Base-by-base conservation (phyloP, 257 asterid species). In the Nicotiana paniculata region DNA sequence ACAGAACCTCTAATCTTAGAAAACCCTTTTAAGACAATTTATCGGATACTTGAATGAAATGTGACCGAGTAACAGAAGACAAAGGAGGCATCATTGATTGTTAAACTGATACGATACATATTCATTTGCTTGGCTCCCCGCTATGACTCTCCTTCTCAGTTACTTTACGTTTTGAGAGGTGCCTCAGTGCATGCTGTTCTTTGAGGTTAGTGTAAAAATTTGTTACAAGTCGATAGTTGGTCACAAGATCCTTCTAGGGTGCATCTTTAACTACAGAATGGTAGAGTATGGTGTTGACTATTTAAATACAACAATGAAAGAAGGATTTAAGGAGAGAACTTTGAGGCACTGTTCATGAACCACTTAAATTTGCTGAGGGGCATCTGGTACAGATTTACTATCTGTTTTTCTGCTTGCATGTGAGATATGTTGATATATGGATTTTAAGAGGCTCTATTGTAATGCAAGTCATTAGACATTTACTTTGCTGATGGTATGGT, bases 291-390 rank as follows among this genome's bases (percentile, higher is more conserved):
- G 13, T 53, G 32, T 46, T 72, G 46, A 61, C 39, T 46, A 13
- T 46, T 72, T 48, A 72, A 46, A 46, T 72, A 72, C 61, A 6
- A 9, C 61, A 72, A 46, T 46, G 21, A 46, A 46, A 72, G 79
- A 72, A 72, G 61, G 7, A 24, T 46, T 6, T 6, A 39, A 72
- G 37, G 79, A 72, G 61, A 72, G 59, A 43, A 21, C 3, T 4
- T 72, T 72, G 59, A 46, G 79, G 79, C 39, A 46, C 79, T 72
- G 37, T 48, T 70, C 39, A 46, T 72, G 61, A 72, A 72, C 79
- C 46, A 16, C 24, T 24, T 24, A 24, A 70, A 55, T 72, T 72
- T 72, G 21, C 59, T 12, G 61, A 43, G 79, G 17, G 11, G 12
- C 55, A 9, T 48, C 55, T 32, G 55, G 55, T 48, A 11, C 55